phyloP scores from a whole-genome alignment of 2,329 filamentous ascomycete species.

The Magnaporthales sp. region DNA sequence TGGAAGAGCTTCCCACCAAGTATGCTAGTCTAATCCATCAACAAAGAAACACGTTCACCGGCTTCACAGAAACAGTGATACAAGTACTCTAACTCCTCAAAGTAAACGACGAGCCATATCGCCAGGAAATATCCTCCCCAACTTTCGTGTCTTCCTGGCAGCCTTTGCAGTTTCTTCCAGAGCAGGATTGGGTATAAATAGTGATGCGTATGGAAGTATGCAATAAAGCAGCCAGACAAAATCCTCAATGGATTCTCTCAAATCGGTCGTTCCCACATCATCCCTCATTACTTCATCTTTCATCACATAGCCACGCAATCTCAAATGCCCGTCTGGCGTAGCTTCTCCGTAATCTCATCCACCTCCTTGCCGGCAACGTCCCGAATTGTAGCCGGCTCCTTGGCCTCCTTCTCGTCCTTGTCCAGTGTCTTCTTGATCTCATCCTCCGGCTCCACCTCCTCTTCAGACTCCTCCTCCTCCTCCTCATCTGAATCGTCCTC shows the following conservation, averaged over 20 bases:
- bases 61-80: background rate
- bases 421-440: constrained; percentile 61
- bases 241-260: background rate
- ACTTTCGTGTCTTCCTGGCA: background rate
- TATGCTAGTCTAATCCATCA: too few relatives aligned
- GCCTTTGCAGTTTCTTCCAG: background rate
- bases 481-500: constrained; percentile 67
- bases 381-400: constrained; percentile 63
- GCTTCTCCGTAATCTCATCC: constrained; percentile 66
- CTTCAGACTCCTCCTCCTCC: constrained; percentile 59
- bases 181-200: background rate
- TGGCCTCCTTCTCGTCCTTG: constrained; percentile 62
- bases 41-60: too few relatives aligned
- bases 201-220: background rate
- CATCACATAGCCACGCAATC: background rate
- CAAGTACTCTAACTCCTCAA: background rate
- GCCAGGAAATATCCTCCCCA: background rate
- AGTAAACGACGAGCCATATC: background rate
- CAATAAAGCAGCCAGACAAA: background rate
- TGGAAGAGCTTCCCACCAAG: too few relatives aligned
- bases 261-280: background rate
- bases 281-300: background rate
- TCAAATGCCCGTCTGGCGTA: constrained; percentile 61
- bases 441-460: constrained; percentile 61
- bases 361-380: constrained; percentile 55